Conservation (phyloP, 495 filamentous ascomycete genomes). For the Penicillium manginii region DNA sequence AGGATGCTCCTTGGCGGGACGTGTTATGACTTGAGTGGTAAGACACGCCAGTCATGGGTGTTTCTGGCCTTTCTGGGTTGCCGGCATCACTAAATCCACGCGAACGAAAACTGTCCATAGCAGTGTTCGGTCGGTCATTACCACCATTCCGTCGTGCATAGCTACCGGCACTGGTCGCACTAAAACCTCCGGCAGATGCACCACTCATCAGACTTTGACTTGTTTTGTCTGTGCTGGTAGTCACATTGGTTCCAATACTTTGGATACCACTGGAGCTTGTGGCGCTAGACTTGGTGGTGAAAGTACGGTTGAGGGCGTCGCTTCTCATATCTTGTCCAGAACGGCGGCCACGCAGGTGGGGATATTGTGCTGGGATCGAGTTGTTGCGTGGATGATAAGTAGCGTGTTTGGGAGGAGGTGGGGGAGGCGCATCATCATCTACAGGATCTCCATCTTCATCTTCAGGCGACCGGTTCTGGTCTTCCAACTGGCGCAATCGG, state of each 20-base stretch:
- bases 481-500: conserved; percentile 71
- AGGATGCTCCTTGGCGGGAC: conserved; percentile 58
- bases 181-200: conserved; percentile 84
- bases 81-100: conserved; percentile 50
- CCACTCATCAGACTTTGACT: conserved; percentile 92
- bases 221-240: conserved; percentile 74
- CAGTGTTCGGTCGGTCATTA: conserved; percentile 54
- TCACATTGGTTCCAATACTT: conserved; percentile 73
- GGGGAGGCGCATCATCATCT: conserved; percentile 59
- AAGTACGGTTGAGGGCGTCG: conserved; percentile 70
- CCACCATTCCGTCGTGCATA: conserved; percentile 68
- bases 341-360: conserved; percentile 62
- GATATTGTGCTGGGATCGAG: conserved; percentile 46
- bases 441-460: conserved; percentile 42
- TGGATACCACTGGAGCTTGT: conserved; percentile 71
- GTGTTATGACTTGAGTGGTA: conserved; percentile 83
- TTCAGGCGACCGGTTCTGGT: conserved; percentile 53
- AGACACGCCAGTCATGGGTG: conserved; percentile 74
- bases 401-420: conserved; percentile 65
- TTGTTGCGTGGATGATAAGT: conserved; percentile 47
- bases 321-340: conserved; percentile 83
- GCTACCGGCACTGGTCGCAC: conserved; percentile 93
- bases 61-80: conserved; percentile 59
- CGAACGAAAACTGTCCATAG: conserved; percentile 48
- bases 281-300: conserved; percentile 84